Evolutionary conservation across 2,329 filamentous ascomycete genomes (phyloP).

Genomic region (Fusarium sp.): DNA sequence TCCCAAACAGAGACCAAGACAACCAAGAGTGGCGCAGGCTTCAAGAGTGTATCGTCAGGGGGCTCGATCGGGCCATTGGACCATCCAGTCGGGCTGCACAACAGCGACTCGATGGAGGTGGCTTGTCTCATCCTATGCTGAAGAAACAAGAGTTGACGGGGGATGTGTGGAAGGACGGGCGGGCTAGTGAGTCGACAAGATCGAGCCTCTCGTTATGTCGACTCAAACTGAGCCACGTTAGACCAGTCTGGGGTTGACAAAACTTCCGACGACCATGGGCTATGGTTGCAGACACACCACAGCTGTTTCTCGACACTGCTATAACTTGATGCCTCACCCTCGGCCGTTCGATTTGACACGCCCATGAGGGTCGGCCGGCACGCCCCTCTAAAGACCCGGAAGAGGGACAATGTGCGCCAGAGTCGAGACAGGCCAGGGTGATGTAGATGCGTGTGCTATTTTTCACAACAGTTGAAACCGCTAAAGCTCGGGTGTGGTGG

Average conservation of each 20-base stretch:
- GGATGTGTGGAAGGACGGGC: constrained; percentile 42
- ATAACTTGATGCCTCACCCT: constrained; percentile 35
- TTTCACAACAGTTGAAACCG: constrained; percentile 47
- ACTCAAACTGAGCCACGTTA: constrained; percentile 47
- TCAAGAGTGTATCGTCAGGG: constrained; percentile 46
- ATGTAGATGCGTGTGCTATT: constrained; percentile 44
- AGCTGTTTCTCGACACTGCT: constrained; percentile 28
- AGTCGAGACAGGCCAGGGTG: constrained; percentile 29
- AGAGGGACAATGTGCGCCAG: constrained; percentile 28
- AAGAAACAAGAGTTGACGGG: constrained; percentile 43
- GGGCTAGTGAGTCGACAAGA: constrained; percentile 44
- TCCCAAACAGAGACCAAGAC: constrained; percentile 42
- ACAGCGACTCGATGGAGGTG: constrained; percentile 42
- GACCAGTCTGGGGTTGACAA: constrained; percentile 48
- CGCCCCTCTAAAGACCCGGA: constrained; percentile 29
- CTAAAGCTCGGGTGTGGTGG: constrained; percentile 39
- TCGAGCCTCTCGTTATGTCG: constrained; percentile 41
- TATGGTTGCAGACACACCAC: constrained; percentile 37
- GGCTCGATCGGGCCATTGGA: constrained; percentile 45
- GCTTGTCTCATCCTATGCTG: constrained; percentile 46
- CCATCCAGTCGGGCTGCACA: constrained; percentile 45
- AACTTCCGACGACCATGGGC: constrained; percentile 44
- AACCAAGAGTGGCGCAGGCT: constrained; percentile 44
- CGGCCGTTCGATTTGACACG: constrained; percentile 22
- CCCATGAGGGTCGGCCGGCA: constrained; percentile 25